Percentiles rank a stretch among this genome's conserved stretches.
These are phyloP conservation scores for Ceratobasidium sp. DNA, from an alignment of 1,284 basidiomycete species.

Conservation along the genomic window DNA sequence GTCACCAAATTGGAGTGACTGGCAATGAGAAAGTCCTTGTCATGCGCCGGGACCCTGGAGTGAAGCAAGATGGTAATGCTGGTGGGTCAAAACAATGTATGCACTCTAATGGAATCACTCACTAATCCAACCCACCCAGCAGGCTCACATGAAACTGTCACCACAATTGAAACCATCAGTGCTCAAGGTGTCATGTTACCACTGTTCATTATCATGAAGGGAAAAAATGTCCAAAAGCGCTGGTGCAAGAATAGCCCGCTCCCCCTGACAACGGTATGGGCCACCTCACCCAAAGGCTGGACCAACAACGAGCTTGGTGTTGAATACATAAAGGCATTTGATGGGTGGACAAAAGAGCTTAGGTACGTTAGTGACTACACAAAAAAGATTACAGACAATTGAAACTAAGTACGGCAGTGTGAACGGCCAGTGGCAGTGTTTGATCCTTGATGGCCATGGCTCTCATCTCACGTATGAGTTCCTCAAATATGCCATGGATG, in stretches of 20 bases:
- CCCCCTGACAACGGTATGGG: not conserved
- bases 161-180: not conserved
- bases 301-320: constrained; percentile 33
- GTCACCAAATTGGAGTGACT: not conserved
- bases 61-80: not conserved
- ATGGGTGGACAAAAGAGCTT: constrained; percentile 13
- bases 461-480: constrained; percentile 49
- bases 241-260: not conserved
- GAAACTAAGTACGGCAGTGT: too few species aligned
- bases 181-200: not conserved
- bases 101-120: too few species aligned
- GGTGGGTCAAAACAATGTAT: not conserved
- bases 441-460: constrained; percentile 44
- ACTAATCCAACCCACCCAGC: too few species aligned
- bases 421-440: constrained; percentile 13
- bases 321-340: constrained; percentile 22
- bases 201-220: not conserved
- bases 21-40: not conserved
- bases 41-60: not conserved
- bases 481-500: constrained; percentile 51
- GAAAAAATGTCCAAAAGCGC: not conserved
- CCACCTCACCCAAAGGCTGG: constrained; percentile 34
- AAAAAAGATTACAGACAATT: not conserved
- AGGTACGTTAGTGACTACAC: not conserved
- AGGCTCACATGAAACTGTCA: not conserved